Evolutionary conservation across 805 yeast genomes (phyloP).

Genomic region (Helenozyma baotianmanensis): DNA sequence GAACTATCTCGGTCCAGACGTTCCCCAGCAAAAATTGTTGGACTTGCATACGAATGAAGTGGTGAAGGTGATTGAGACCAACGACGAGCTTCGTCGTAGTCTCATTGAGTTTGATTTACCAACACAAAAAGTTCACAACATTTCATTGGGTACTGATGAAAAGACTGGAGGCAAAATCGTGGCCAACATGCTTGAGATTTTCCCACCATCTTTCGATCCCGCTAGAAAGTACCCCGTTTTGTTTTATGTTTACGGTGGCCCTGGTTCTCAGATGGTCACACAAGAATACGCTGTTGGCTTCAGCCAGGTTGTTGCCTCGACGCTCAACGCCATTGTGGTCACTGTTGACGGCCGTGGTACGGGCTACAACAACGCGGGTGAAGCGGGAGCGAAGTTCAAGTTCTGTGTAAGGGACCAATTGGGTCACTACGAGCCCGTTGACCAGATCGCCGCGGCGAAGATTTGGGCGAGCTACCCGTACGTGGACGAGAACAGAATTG

Average conservation of each 20-base stretch:
- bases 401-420: constrained; percentile 74
- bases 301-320: constrained; percentile 73
- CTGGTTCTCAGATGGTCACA: constrained; percentile 81
- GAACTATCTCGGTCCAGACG: constrained; percentile 70
- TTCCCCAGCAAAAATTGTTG: constrained; percentile 74
- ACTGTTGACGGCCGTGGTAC: constrained; percentile 98
- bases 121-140: constrained; percentile 43
- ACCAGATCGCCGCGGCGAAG: constrained; percentile 83
- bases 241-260: constrained; percentile 93
- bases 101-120: constrained; percentile 56
- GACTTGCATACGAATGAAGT: constrained; percentile 27
- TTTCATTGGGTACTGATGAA: constrained; percentile 49
- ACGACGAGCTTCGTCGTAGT: constrained; percentile 36
- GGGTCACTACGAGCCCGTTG: constrained; percentile 78
- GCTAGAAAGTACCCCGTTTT: constrained; percentile 72
- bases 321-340: constrained; percentile 78
- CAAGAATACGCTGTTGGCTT: constrained; percentile 58
- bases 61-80: constrained; percentile 44
- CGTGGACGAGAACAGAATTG: constrained; percentile 64
- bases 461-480: constrained; percentile 58
- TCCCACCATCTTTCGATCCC: constrained; percentile 69
- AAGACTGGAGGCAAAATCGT: constrained; percentile 39
- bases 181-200: constrained; percentile 69
- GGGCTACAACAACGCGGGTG: constrained; percentile 68
- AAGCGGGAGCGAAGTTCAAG: constrained; percentile 54